phyloP scores from a whole-genome alignment of 805 yeast genomes.

The Zygoascus biomembranicola region DNA sequence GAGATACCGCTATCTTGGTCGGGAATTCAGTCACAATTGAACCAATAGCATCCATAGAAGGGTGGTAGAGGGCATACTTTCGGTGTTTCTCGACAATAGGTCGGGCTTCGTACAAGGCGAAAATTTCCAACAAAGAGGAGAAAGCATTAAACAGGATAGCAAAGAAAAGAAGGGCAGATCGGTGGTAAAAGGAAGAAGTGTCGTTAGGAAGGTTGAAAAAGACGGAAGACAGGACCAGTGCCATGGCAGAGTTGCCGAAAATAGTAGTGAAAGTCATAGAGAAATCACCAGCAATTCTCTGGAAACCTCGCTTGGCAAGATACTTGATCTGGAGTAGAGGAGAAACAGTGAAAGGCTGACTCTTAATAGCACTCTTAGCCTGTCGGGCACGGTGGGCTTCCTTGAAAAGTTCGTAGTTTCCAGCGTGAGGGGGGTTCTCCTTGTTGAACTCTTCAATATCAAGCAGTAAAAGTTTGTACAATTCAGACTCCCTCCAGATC shows the following conservation, averaged over 20 bases:
- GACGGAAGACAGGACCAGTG: slow-evolving; percentile 51
- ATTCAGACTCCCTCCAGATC: slow-evolving; percentile 42
- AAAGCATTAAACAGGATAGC: slow-evolving; percentile 38
- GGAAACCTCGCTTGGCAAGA: slow-evolving; percentile 43
- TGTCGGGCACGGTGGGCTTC: slow-evolving; percentile 25
- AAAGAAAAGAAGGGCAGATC: slow-evolving; percentile 62
- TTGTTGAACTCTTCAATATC: slow-evolving; percentile 35
- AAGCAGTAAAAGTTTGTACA: slow-evolving; percentile 32
- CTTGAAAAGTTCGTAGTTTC: slow-evolving; percentile 19
- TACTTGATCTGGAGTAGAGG: slow-evolving; percentile 39
- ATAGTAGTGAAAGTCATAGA: slow-evolving; percentile 37
- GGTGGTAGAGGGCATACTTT: slow-evolving; percentile 49
- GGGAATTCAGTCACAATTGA: slow-evolving; percentile 55
- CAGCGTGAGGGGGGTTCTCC: slow-evolving; percentile 20
- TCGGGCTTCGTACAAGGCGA: slow-evolving; percentile 38
- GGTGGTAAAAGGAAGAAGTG: slow-evolving; percentile 44
- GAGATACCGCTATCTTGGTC: slow-evolving; percentile 35
- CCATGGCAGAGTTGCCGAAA: slow-evolving; percentile 40
- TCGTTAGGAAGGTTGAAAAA: slow-evolving; percentile 41
- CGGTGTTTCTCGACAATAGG: slow-evolving; percentile 53
- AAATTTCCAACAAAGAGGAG: slow-evolving; percentile 38
- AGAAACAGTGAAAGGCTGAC: slow-evolving; percentile 36
- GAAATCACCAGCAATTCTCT: slow-evolving; percentile 45
- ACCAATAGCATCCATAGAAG: slow-evolving; percentile 58
- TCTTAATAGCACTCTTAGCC: slow-evolving; percentile 25